These are phyloP conservation scores for Cephaloascus albidus DNA, from an alignment of 805 yeast genomes.

Conservation along the genomic window DNA sequence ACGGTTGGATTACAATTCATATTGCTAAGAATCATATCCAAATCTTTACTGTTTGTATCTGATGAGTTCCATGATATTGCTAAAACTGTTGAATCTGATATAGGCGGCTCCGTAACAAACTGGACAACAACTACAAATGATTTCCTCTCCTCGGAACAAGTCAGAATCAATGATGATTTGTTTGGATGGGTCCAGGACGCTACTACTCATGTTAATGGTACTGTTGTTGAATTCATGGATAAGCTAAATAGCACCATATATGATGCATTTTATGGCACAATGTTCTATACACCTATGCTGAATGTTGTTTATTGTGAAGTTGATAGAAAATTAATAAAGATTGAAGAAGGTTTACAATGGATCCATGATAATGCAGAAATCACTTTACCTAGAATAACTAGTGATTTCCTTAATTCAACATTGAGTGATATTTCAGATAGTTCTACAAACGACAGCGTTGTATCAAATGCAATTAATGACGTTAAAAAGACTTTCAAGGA, in stretches of 20 bases:
- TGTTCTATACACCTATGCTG: conserved; percentile 51
- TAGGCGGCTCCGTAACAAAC: conserved; percentile 1
- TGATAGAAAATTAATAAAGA: conserved; percentile 56
- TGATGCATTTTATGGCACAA: conserved; percentile 58
- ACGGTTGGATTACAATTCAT: conserved; percentile 45
- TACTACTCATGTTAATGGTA: conserved; percentile 47
- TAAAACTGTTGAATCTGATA: conserved; percentile 2
- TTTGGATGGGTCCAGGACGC: conserved; percentile 59
- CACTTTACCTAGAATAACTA: conserved; percentile 40
- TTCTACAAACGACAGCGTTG: neutral
- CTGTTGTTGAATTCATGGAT: conserved; percentile 46
- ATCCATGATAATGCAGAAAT: conserved; percentile 53
- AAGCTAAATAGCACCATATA: conserved; percentile 52
- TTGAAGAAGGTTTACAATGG: conserved; percentile 77
- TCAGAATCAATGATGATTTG: conserved; percentile 47
- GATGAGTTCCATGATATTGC: conserved; percentile 4
- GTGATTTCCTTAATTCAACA: conserved; percentile 3
- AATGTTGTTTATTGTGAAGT: conserved; percentile 73
- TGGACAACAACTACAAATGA: conserved; percentile 55
- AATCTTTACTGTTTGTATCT: conserved; percentile 5
- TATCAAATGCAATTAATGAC: conserved; percentile 1
- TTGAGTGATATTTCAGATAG: conserved; percentile 3
- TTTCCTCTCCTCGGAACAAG: conserved; percentile 39
- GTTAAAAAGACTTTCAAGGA: conserved; percentile 10
- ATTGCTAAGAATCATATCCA: conserved; percentile 24